Conservation (phyloP, 164 flowering plant genomes). For the Nelumbo lutea region DNA sequence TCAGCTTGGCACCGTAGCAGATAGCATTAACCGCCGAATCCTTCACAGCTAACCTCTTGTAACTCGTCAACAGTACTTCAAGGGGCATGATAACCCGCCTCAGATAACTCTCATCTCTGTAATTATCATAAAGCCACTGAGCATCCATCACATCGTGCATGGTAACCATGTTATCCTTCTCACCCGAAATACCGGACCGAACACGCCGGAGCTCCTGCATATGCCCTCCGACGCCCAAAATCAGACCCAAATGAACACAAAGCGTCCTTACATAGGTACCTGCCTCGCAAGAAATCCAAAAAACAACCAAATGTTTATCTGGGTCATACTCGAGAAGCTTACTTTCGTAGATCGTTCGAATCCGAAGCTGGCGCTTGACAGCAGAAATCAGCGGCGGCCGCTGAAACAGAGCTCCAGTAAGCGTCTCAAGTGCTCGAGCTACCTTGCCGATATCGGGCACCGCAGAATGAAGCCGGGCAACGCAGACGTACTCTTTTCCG, state of each 20-base stretch:
- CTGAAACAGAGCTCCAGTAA: constrained; percentile 4
- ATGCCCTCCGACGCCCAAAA: constrained; percentile 73
- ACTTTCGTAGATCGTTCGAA: constrained; percentile 3
- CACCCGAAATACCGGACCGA: constrained; percentile 70
- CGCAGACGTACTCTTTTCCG: constrained; percentile 5
- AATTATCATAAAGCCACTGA: constrained; percentile 64
- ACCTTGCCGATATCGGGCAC: constrained; percentile 5
- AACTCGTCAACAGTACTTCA: constrained; percentile 61
- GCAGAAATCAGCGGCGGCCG: constrained; percentile 2
- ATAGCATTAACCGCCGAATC: constrained; percentile 82
- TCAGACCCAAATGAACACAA: constrained; percentile 75
- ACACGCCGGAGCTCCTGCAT: constrained; percentile 83
- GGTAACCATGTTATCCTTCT: constrained; percentile 77
- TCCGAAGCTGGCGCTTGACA: constrained; percentile 1
- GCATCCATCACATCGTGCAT: constrained; percentile 87
- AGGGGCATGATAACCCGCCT: constrained; percentile 72
- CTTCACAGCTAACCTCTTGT: constrained; percentile 81
- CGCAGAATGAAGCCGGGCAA: constrained; percentile 3
- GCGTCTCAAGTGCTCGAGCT: constrained; percentile 1
- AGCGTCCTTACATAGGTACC: constrained; percentile 75
- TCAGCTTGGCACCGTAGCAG: constrained; percentile 77
- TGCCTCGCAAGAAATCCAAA: constrained; percentile 83
- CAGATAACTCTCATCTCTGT: constrained; percentile 57
- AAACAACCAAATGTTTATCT: constrained; percentile 39
- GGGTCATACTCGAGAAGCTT: constrained; percentile 9